Base-by-base conservation (phyloP, 2,329 filamentous ascomycete species). In the Cytospora mali region DNA sequence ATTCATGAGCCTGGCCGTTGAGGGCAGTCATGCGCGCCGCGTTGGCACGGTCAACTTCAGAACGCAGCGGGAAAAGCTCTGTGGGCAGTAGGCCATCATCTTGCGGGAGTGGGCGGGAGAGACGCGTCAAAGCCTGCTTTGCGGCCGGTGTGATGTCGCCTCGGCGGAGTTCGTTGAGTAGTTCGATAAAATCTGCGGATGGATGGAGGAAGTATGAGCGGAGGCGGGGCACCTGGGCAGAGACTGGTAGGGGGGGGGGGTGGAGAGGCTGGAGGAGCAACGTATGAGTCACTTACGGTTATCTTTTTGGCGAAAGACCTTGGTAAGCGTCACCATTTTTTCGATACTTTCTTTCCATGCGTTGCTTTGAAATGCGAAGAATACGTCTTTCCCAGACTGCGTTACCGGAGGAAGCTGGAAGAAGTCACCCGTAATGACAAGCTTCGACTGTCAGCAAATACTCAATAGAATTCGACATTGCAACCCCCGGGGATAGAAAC, bases 341-440 rank as follows among this genome's bases (percentile, higher is more conserved):
- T 90, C 83, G 64, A 92, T 89, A n/a, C 83, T 83, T 2, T 88
- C 91, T 59, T 81, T 84, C 89, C 89, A 92, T 1, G 88, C 89
- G 18, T 80, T 81, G 33, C 88, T 88, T 70, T 90, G 85, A 68
- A 92, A 92, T 1, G 88, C 85, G 71, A 92, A 92, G 68, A 86
- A 90, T 6, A 86, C 84, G 27, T 81, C 76, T 66, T 68, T 63
- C 50, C 81, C 83, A 55, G 76, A 77, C 25, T 91, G 88, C 6
- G 89, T 88, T 2, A 92, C 89, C 23, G 89, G 89, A 1, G 89
- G 89, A n/a, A 92, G 73, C 71, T 92, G 89, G 73, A 92, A 92
- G 74, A 92, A 92, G 70, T 92, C 89, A 3, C 89, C 89, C 1
- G 89, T 92, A 58, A 92, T 87, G 57, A 92, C 84, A 39, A 92